phyloP scores from a whole-genome alignment of 177 flowering plant species.

The Vitis hybrid region DNA sequence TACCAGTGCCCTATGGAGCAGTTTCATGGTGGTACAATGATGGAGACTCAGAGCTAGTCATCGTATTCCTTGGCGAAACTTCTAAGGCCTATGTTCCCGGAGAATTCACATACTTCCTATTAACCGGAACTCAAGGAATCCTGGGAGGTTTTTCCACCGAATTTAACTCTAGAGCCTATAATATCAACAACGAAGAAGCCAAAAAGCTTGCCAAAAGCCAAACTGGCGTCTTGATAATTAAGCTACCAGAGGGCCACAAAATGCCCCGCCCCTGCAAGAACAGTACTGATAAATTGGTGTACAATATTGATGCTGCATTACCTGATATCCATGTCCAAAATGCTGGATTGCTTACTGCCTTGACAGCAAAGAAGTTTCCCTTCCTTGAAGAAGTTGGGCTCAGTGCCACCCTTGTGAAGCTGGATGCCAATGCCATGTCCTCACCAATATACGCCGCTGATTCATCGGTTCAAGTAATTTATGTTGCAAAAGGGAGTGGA shows the following conservation, averaged over 20 bases:
- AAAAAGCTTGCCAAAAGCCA: slow-evolving; percentile 23
- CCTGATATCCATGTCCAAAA: slow-evolving; percentile 1
- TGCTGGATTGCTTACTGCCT: neutral
- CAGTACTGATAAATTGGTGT: neutral
- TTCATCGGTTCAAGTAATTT: slow-evolving; percentile 21
- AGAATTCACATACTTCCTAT: slow-evolving; percentile 28
- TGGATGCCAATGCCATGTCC: slow-evolving; percentile 28
- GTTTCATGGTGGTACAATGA: slow-evolving; percentile 57
- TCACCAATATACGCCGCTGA: slow-evolving; percentile 28
- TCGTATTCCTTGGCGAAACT: slow-evolving; percentile 44
- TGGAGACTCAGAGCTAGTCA: slow-evolving; percentile 11
- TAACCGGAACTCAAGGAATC: slow-evolving; percentile 31
- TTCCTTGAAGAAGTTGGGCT: slow-evolving; percentile 21
- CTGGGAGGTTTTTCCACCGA: slow-evolving; percentile 16
- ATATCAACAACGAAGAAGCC: slow-evolving; percentile 20
- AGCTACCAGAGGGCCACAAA: slow-evolving; percentile 13
- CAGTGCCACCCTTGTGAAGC: slow-evolving; percentile 23
- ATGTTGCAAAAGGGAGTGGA: slow-evolving; percentile 42
- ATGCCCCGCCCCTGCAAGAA: slow-evolving; percentile 11
- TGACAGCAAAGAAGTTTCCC: slow-evolving; percentile 12
- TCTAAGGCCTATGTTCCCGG: slow-evolving; percentile 11
- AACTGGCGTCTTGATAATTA: slow-evolving; percentile 15
- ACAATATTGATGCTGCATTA: neutral
- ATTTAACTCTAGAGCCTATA: slow-evolving; percentile 1
- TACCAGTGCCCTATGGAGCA: slow-evolving; percentile 11